A percentile compares a stretch with the other conserved stretches of the same genome.
phyloP scores from a whole-genome alignment of 208 protist species.

The Crithidia brevicula region DNA sequence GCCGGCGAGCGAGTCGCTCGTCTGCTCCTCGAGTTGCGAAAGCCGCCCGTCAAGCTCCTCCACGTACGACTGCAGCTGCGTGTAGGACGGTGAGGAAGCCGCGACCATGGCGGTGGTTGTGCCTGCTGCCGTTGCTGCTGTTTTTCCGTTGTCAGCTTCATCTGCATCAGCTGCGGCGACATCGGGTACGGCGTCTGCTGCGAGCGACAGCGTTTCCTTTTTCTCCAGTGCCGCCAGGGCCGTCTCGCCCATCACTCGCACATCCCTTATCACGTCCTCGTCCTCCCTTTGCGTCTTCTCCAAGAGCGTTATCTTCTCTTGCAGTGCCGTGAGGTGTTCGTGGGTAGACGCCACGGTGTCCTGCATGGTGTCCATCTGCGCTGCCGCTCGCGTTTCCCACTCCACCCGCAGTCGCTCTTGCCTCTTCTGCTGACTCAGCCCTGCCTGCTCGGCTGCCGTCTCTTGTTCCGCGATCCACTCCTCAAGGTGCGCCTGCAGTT shows the following conservation, averaged over 20 bases:
- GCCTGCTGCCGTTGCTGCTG: no score
- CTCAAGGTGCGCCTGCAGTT: slow-evolving; percentile 14
- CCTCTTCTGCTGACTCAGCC: slow-evolving; percentile 4
- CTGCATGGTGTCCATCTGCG: slow-evolving; percentile 10
- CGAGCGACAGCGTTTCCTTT: no score
- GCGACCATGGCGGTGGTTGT: neutral
- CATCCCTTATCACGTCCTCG: slow-evolving; percentile 1
- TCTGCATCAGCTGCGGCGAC: no score
- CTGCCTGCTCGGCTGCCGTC: neutral
- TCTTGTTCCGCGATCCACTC: slow-evolving; percentile 13
- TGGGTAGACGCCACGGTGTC: slow-evolving; percentile 4
- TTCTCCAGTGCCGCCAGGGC: no score
- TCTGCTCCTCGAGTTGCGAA: slow-evolving; percentile 25
- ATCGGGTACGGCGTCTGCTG: neutral
- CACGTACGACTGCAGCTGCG: slow-evolving; percentile 10
- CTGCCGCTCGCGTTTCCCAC: neutral
- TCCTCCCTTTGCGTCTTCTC: neutral
- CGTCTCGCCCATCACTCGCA: neutral
- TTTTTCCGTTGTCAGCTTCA: no score
- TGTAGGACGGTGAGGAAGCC: neutral
- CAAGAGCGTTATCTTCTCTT: slow-evolving; percentile 1
- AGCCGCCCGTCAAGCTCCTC: slow-evolving; percentile 21
- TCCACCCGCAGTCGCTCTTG: slow-evolving; percentile 7
- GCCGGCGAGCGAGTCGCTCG: slow-evolving; percentile 16
- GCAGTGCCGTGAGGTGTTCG: neutral